Evolutionary conservation across 2,329 filamentous ascomycete species (phyloP).

Genomic region (Colletotrichum sp.): DNA sequence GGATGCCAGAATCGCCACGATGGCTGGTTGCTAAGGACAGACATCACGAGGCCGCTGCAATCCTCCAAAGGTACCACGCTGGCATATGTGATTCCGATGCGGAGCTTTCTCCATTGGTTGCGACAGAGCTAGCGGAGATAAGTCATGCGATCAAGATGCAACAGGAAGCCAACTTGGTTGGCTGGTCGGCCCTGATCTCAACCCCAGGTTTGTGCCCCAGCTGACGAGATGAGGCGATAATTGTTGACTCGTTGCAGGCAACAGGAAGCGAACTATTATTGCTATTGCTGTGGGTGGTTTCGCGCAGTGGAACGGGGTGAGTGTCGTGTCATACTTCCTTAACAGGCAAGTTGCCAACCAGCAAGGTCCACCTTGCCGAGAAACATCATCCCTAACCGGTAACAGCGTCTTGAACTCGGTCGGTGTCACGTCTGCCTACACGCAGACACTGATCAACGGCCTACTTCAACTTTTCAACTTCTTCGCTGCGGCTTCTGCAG

Average conservation of each 20-base stretch:
- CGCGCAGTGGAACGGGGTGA: slow-evolving; percentile 32
- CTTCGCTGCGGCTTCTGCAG: slow-evolving; percentile 5
- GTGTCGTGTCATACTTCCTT: slow-evolving; percentile 44
- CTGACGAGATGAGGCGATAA: neutral
- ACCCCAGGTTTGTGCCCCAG: too few species aligned
- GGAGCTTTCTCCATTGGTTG: slow-evolving; percentile 38
- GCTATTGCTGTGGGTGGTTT: slow-evolving; percentile 27
- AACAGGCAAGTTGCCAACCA: neutral
- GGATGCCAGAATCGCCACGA: slow-evolving; percentile 29
- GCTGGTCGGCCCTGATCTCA: too few species aligned
- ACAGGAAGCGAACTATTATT: slow-evolving; percentile 30
- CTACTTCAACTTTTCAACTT: slow-evolving; percentile 25
- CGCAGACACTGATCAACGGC: slow-evolving; percentile 46
- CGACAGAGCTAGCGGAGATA: slow-evolving; percentile 45
- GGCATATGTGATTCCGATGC: slow-evolving; percentile 25
- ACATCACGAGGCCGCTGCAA: neutral
- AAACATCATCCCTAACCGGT: too few species aligned
- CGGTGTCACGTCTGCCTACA: slow-evolving; percentile 34
- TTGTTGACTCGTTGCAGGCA: slow-evolving; percentile 23
- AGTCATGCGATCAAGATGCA: too few species aligned
- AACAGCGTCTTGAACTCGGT: slow-evolving; percentile 33
- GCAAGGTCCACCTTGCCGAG: too few species aligned
- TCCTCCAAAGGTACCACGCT: slow-evolving; percentile 29
- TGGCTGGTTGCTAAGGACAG: slow-evolving; percentile 9
- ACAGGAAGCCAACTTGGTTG: too few species aligned